Percentiles rank a stretch among this genome's conserved stretches.
Conservation (phyloP, 2,329 filamentous ascomycete species). For the Scedosporium apiospermum region DNA sequence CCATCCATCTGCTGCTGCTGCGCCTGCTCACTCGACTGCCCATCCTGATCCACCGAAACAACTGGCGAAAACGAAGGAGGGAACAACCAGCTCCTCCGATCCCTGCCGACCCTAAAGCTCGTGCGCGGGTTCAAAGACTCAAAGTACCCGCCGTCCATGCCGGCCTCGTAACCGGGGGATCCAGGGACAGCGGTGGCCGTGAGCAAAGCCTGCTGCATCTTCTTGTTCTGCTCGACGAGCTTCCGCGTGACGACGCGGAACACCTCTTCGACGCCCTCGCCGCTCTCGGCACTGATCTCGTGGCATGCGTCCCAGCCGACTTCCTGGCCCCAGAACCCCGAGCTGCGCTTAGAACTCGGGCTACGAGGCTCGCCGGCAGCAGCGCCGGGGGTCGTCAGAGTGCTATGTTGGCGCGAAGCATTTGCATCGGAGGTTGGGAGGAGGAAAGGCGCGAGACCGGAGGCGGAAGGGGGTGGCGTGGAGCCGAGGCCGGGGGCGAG, state of each 20-base stretch:
- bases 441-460: constrained; percentile 15
- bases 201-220: constrained; percentile 49
- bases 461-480: constrained; percentile 59
- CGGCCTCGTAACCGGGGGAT: constrained; percentile 34
- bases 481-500: constrained; percentile 61
- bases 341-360: constrained; percentile 56
- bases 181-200: constrained; percentile 44
- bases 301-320: constrained; percentile 96
- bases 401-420: constrained; percentile 12
- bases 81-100: constrained; percentile 51
- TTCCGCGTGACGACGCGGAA: constrained; percentile 63
- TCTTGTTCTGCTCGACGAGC: constrained; percentile 54
- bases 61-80: constrained; percentile 43
- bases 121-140: constrained; percentile 32
- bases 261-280: constrained; percentile 93
- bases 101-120: constrained; percentile 49
- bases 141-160: constrained; percentile 40
- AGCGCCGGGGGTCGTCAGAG: constrained; percentile 9
- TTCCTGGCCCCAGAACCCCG: constrained; percentile 83
- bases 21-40: constrained; percentile 13
- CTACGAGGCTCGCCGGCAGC: constrained; percentile 41
- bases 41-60: constrained; percentile 35
- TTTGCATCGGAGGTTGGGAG: constrained; percentile 20
- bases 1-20: constrained; percentile 9
- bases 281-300: constrained; percentile 88